Conservation (phyloP, 2,329 filamentous ascomycete genomes). For the Sporothrix brasiliensis region DNA sequence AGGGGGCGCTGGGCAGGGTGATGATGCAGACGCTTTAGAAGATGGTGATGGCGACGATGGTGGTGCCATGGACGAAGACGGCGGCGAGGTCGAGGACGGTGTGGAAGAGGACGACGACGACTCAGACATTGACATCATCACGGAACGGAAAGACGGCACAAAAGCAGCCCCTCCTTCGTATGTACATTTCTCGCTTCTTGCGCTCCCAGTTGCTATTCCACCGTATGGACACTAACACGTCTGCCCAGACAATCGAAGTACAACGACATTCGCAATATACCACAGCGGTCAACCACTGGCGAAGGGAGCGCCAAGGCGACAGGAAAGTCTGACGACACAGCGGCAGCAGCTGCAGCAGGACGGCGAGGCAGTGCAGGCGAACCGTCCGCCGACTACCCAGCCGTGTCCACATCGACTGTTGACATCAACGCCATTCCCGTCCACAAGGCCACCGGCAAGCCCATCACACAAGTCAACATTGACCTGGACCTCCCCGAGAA, state of each 20-base stretch:
- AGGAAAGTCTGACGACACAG: constrained; percentile 51
- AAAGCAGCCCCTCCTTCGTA: constrained; percentile 63
- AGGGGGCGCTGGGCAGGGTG: constrained; percentile 37
- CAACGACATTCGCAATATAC: constrained; percentile 67
- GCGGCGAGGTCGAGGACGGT: constrained; percentile 50
- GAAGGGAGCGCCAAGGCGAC: constrained; percentile 53
- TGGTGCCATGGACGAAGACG: constrained; percentile 62
- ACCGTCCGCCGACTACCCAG: constrained; percentile 46
- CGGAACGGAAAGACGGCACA: constrained; percentile 65
- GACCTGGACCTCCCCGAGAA: constrained; percentile 75
- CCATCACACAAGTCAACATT: constrained; percentile 74
- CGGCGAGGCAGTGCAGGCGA: constrained; percentile 5
- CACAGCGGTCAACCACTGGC: constrained; percentile 60
- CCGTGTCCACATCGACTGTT: constrained; percentile 78
- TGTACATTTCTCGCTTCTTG: constrained; percentile 38
- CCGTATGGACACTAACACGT: background rate
- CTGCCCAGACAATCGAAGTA: constrained; percentile 60
- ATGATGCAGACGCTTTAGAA: constrained; percentile 54
- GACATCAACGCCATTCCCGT: constrained; percentile 82
- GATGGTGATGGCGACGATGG: constrained; percentile 68
- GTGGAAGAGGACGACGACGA: constrained; percentile 57
- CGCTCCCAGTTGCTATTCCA: background rate
- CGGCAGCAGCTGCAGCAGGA: constrained; percentile 17
- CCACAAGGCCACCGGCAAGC: constrained; percentile 78
- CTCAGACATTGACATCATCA: constrained; percentile 68